Conservation (phyloP, 2,329 filamentous ascomycete genomes). For the Aspergillus vadensis region DNA sequence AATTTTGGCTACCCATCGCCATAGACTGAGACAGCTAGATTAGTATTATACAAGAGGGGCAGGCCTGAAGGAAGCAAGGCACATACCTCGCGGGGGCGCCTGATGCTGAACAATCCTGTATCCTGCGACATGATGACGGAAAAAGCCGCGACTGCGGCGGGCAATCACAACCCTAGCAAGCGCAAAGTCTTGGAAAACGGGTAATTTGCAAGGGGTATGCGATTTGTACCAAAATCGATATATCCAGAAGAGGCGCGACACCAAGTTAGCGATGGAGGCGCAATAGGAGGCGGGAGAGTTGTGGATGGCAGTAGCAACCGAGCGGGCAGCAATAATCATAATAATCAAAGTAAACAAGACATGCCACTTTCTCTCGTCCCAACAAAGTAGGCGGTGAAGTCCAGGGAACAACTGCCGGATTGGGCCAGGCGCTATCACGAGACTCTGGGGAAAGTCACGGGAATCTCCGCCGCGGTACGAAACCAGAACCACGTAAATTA, state of each 20-base stretch:
- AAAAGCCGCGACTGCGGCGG: slow-evolving; percentile 32
- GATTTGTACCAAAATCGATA: not conserved
- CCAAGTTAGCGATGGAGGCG: not conserved
- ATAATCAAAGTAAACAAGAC: slow-evolving; percentile 40
- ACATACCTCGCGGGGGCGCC: slow-evolving; percentile 83
- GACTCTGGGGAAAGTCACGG: slow-evolving; percentile 33
- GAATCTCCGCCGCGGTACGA: slow-evolving; percentile 23
- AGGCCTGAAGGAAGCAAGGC: not conserved
- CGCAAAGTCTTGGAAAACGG: not conserved
- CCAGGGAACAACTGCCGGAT: slow-evolving; percentile 22
- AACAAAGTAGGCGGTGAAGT: slow-evolving; percentile 34
- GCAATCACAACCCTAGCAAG: not conserved
- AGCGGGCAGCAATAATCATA: slow-evolving; percentile 18
- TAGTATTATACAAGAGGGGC: slow-evolving; percentile 15
- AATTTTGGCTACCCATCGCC: slow-evolving; percentile 83
- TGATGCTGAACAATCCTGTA: slow-evolving; percentile 84
- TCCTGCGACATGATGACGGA: slow-evolving; percentile 75
- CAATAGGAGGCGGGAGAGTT: slow-evolving; percentile 5
- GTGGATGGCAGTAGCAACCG: slow-evolving; percentile 8
- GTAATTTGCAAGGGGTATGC: not conserved
- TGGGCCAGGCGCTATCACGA: slow-evolving; percentile 23
- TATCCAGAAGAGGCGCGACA: not conserved
- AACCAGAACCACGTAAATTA: slow-evolving; percentile 3
- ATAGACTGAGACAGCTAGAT: slow-evolving; percentile 24
- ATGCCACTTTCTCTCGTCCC: slow-evolving; percentile 21